Percentiles rank a stretch among this genome's conserved stretches.
Evolutionary conservation across 2,329 filamentous ascomycete genomes (phyloP).

Genomic region (Cordyceps fumosorosea): DNA sequence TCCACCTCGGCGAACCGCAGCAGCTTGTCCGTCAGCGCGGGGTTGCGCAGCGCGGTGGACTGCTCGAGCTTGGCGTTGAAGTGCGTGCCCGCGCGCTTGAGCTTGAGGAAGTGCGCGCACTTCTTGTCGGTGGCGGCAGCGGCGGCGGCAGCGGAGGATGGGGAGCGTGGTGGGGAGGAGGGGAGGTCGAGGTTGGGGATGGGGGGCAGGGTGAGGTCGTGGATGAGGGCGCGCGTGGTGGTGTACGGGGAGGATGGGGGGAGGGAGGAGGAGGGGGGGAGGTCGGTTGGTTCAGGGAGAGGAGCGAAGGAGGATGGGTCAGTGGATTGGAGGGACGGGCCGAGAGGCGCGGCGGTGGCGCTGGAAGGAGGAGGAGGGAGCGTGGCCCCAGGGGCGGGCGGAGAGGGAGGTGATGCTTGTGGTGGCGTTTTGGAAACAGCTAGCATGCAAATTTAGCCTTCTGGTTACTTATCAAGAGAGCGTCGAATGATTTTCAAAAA

Average conservation of each 20-base stretch:
- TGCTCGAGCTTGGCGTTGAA: slow-evolving; percentile 70
- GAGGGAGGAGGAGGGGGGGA: slow-evolving; percentile 14
- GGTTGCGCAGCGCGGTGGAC: slow-evolving; percentile 63
- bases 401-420: slow-evolving; percentile 9
- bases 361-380: slow-evolving; percentile 17
- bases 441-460: neutral
- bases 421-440: neutral
- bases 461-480: neutral
- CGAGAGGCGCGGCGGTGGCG: slow-evolving; percentile 27
- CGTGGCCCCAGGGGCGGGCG: slow-evolving; percentile 13
- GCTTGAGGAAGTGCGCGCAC: slow-evolving; percentile 64
- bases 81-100: slow-evolving; percentile 72
- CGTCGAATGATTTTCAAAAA: neutral
- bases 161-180: slow-evolving; percentile 61
- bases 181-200: slow-evolving; percentile 69
- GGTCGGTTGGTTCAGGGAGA: neutral
- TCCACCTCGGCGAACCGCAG: slow-evolving; percentile 56
- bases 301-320: slow-evolving; percentile 13
- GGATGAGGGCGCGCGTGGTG: slow-evolving; percentile 55
- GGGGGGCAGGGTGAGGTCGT: slow-evolving; percentile 66
- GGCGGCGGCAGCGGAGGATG: slow-evolving; percentile 49
- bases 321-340: slow-evolving; percentile 32
- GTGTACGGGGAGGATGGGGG: slow-evolving; percentile 55
- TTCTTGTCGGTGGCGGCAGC: slow-evolving; percentile 50
- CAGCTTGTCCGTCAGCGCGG: slow-evolving; percentile 64